Percentiles rank a stretch among this genome's conserved stretches.
phyloP scores from a whole-genome alignment of 192 early-diverging fungal species.

The Polychytrium aggregatum region DNA sequence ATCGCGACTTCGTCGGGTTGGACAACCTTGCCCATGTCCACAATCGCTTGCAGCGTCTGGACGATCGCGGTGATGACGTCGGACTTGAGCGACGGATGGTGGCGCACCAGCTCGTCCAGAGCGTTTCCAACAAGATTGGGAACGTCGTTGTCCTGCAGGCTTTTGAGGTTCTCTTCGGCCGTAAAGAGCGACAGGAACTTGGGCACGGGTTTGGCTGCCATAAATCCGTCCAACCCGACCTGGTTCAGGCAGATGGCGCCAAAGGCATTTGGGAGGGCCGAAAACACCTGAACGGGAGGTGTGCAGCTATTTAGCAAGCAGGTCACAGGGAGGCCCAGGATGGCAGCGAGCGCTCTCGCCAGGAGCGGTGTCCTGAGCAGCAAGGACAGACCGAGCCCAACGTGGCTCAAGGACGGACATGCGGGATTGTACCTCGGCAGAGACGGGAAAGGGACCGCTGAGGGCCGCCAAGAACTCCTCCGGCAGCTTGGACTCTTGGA shows the following conservation, averaged over 20 bases:
- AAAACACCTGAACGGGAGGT: constrained; percentile 43
- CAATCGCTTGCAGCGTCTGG: constrained; percentile 52
- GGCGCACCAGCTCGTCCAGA: constrained; percentile 92
- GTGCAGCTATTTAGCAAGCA: constrained; percentile 19
- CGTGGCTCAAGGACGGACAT: too few species aligned
- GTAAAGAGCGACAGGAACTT: constrained; percentile 71
- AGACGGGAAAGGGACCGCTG: constrained; percentile 60
- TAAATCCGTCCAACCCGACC: constrained; percentile 74
- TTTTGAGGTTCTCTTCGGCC: constrained; percentile 59
- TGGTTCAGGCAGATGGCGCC: constrained; percentile 92
- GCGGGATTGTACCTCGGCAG: constrained; percentile 48
- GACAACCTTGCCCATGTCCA: constrained; percentile 40
- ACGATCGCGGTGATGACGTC: constrained; percentile 60
- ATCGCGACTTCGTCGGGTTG: too few species aligned
- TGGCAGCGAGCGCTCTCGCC: too few species aligned
- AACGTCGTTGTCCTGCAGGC: constrained; percentile 72
- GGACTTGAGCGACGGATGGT: constrained; percentile 77
- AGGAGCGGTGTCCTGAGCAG: too few species aligned
- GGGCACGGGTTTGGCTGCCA: constrained; percentile 51
- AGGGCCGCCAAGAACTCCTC: constrained; percentile 65
- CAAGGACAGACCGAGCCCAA: too few species aligned
- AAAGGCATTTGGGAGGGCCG: constrained; percentile 80
- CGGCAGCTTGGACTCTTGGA: constrained; percentile 86
- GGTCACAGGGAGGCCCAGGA: too few species aligned
- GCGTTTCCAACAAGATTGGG: constrained; percentile 71